These are phyloP conservation scores for Echria macrotheca DNA, from an alignment of 495 filamentous ascomycete genomes.

Conservation along the genomic window DNA sequence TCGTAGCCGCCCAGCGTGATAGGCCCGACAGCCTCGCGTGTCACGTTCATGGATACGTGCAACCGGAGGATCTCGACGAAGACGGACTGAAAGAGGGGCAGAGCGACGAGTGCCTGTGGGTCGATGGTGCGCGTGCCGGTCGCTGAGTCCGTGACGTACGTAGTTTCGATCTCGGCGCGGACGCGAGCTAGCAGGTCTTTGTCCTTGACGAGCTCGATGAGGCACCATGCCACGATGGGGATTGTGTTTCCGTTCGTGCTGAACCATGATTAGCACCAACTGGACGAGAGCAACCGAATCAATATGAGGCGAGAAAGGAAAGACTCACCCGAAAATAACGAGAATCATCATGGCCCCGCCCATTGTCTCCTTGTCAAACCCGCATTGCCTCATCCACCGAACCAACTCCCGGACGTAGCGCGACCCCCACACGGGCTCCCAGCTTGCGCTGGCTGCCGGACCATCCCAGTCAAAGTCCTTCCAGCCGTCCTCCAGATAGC, in stretches of 20 bases:
- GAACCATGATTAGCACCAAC: background rate
- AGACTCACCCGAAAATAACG: background rate
- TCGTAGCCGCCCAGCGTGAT: slow-evolving; percentile 18
- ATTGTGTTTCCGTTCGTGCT: background rate
- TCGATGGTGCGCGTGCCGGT: background rate
- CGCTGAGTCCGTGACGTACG: background rate
- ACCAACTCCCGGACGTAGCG: slow-evolving; percentile 10
- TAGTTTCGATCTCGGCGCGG: background rate
- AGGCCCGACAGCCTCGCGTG: slow-evolving; percentile 16
- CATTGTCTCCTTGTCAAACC: background rate
- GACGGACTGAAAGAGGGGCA: background rate
- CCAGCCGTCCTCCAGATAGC: slow-evolving; percentile 3
- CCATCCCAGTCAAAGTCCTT: slow-evolving; percentile 15
- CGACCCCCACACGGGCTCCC: slow-evolving; percentile 24
- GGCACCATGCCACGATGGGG: background rate
- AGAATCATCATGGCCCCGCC: background rate
- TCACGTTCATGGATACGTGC: slow-evolving; percentile 12
- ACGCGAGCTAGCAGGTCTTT: background rate
- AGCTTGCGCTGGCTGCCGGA: slow-evolving; percentile 12
- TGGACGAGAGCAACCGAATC: background rate
- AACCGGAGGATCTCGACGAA: background rate
- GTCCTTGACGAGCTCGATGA: background rate
- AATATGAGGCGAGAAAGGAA: background rate
- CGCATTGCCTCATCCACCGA: background rate
- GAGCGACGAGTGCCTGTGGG: background rate